phyloP scores from a whole-genome alignment of 345 rosid species.

The Angophora floribunda region DNA sequence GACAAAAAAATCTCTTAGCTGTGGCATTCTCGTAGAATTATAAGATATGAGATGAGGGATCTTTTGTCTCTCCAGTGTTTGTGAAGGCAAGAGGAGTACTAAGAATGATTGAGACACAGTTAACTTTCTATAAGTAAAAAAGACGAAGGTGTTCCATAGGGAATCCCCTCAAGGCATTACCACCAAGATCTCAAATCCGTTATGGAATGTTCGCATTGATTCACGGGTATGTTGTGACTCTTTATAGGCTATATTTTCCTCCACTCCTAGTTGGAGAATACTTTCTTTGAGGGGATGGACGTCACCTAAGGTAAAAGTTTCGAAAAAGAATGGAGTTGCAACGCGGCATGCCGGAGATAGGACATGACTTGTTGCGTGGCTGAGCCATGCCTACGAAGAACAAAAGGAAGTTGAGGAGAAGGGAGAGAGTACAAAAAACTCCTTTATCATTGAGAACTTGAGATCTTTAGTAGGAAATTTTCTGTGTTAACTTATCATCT shows the following conservation, averaged over 20 bases:
- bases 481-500: background rate
- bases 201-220: background rate
- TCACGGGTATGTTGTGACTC: background rate
- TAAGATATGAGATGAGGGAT: background rate
- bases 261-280: background rate
- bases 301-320: background rate
- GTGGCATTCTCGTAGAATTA: background rate
- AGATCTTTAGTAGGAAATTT: background rate
- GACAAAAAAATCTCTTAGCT: background rate
- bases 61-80: background rate
- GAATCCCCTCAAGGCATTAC: background rate
- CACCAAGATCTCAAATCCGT: background rate
- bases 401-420: background rate
- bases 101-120: background rate
- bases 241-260: background rate
- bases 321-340: background rate
- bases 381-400: background rate
- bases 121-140: background rate
- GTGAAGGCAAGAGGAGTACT: background rate
- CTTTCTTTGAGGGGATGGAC: background rate
- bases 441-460: background rate
- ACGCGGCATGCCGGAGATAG: background rate
- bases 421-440: background rate
- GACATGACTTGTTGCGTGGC: background rate
- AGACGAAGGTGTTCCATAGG: background rate